Conservation (phyloP, 306 rosid genomes). For the Fragaria ananassa region DNA sequence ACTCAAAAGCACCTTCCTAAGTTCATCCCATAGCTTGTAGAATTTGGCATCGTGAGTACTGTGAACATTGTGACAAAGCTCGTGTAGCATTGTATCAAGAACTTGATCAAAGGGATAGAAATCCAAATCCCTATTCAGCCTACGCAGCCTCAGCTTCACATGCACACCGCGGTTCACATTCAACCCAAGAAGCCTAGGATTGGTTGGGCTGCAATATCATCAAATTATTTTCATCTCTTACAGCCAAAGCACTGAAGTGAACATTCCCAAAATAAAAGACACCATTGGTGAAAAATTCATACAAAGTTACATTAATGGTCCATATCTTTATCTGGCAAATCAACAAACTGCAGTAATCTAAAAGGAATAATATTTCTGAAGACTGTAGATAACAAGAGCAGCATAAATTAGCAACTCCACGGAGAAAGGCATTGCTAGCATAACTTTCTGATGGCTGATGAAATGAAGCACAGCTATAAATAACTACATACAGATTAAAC, state of each 20-base stretch:
- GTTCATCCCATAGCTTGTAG: slow-evolving; percentile 97
- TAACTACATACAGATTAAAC: too few relatives aligned
- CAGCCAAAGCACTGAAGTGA: not conserved
- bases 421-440: not conserved
- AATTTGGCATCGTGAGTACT: slow-evolving; percentile 80
- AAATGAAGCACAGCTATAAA: not conserved
- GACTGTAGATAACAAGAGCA: not conserved
- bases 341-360: not conserved
- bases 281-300: not conserved
- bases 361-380: not conserved
- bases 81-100: slow-evolving; percentile 94
- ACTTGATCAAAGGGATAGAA: slow-evolving; percentile 68
- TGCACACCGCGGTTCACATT: slow-evolving; percentile 73
- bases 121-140: slow-evolving; percentile 63
- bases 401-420: not conserved
- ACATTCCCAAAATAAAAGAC: not conserved
- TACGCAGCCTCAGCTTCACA: slow-evolving; percentile 81
- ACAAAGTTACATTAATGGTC: not conserved
- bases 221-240: slow-evolving; percentile 16
- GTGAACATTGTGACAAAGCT: slow-evolving; percentile 84
- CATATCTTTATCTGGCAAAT: not conserved
- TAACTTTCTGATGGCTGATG: not conserved
- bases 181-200: slow-evolving; percentile 66
- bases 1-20: slow-evolving; percentile 59
- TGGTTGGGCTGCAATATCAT: slow-evolving; percentile 58